Base-by-base conservation (phyloP, 1,139 yeast genomes). In the Yarrowia galli region DNA sequence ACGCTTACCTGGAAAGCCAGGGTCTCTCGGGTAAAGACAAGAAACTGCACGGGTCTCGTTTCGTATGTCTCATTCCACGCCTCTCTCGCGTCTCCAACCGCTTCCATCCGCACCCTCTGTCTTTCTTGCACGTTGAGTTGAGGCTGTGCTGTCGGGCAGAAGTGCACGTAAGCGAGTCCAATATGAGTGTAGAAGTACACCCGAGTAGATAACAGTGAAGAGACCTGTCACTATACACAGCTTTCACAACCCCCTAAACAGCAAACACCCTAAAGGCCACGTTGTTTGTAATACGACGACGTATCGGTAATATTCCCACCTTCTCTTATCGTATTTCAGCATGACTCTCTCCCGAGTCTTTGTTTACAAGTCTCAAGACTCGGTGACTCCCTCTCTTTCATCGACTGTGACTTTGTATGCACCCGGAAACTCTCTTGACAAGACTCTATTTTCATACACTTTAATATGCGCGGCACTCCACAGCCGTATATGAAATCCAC, bases 381-480 rank as follows among this genome's bases (percentile, higher is more conserved):
- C 32, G 32, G 32, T 7, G 32, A 28, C 8, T 3, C 32, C 32
- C 8, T 28, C 32, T 28, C 9, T 28, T 28, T 28, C 54, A 4
- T 18, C 54, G 38, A 46, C 35, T 46, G 5, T 2, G 36, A 8
- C 20, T 46, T 25, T 48, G 4, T 28, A n/a, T 48, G 43, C 43
- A n/a, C 20, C 15, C 36, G 2, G 8, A 23, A 38, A 54, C 61
- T 40, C 36, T 54, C 36, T 54, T 54, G 23, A n/a, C 61, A 38
- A 38, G 46, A 54, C 61, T 54, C 51, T 58, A 43, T 43, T 58
- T 56, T 42, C 49, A 20, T 43, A 43, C 64, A 32, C 49, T 58
- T 28, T 43, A 58, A 58, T 58, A 42, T 58, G 64, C 64, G 64
- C 64, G 42, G 64, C 64, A 54, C 61, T 54, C 61, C 48, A 58